phyloP scores from a whole-genome alignment of 257 asterid species.

The Salvia miltiorrhiza region DNA sequence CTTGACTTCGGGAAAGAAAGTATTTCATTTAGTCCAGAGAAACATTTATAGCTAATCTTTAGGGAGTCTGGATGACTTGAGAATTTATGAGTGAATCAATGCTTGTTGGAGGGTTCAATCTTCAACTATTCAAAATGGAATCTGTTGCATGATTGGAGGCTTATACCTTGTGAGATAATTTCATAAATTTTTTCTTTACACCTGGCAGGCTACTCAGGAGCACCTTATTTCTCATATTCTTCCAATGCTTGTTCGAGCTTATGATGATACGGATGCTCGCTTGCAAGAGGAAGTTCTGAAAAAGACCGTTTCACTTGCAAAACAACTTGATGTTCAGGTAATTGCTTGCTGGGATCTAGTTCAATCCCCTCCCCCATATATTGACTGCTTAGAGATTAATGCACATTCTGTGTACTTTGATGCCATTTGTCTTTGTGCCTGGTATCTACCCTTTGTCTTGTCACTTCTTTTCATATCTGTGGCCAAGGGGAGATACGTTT shows the following conservation, averaged over 20 bases:
- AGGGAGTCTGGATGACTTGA: neutral
- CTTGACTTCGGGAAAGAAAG: neutral
- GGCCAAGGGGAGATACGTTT: neutral
- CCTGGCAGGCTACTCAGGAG: constrained; percentile 80
- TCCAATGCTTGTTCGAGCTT: constrained; percentile 94
- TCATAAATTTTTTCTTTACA: constrained; percentile 5
- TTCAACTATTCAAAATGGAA: neutral
- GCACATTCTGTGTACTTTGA: neutral
- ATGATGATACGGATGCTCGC: constrained; percentile 92
- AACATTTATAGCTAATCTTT: neutral
- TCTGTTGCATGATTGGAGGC: constrained; percentile 13
- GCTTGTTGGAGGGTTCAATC: neutral
- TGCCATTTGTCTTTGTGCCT: neutral
- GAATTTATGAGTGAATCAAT: neutral
- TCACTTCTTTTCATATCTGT: neutral
- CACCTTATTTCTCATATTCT: constrained; percentile 80
- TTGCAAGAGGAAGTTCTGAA: constrained; percentile 98
- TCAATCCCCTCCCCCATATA: neutral
- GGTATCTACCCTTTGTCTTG: neutral
- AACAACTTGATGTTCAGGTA: constrained; percentile 89
- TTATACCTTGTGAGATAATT: constrained; percentile 23
- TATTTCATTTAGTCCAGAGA: neutral
- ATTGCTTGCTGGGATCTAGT: constrained; percentile 21
- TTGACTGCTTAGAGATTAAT: constrained; percentile 2
- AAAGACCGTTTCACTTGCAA: constrained; percentile 71